A percentile compares a stretch with the other conserved stretches of the same genome.
These are phyloP conservation scores for Santalum album DNA, from an alignment of 164 flowering plant species.

Conservation along the genomic window DNA sequence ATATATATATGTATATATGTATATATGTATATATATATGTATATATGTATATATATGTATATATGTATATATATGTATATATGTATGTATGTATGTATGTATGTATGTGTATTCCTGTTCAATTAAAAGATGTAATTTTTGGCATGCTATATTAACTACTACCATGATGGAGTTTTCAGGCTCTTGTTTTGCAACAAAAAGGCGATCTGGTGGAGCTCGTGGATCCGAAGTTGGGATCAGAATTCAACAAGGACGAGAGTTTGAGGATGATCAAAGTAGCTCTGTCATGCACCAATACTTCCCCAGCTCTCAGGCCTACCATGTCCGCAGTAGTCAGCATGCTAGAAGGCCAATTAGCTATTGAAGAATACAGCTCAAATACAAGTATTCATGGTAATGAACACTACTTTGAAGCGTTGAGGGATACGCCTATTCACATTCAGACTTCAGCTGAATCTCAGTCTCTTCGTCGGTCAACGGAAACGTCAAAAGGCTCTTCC, in stretches of 20 bases:
- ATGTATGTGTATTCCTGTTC: no score
- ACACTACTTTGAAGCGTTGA: constrained; percentile 10
- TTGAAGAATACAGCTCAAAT: constrained; percentile 7
- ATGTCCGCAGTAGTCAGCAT: constrained; percentile 28
- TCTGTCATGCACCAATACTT: constrained; percentile 21
- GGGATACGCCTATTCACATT: background rate
- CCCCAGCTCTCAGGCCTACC: constrained; percentile 23
- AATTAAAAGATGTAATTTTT: no score
- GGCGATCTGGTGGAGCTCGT: constrained; percentile 21
- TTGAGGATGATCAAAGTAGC: constrained; percentile 18
- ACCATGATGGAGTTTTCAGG: no score
- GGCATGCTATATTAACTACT: no score
- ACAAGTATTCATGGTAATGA: constrained; percentile 8
- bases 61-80: no score
- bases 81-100: no score
- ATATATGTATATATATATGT: no score
- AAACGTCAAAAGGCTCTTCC: no score
- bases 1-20: no score
- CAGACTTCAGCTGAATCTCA: no score
- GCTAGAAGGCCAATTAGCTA: constrained; percentile 17
- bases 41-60: no score
- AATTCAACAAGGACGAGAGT: constrained; percentile 17
- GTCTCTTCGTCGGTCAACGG: no score
- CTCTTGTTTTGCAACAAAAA: constrained; percentile 14
- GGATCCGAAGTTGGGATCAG: constrained; percentile 18